These are phyloP conservation scores for Coemansia guatemalensis DNA, from an alignment of 192 early-diverging fungal genomes.

Conservation along the genomic window DNA sequence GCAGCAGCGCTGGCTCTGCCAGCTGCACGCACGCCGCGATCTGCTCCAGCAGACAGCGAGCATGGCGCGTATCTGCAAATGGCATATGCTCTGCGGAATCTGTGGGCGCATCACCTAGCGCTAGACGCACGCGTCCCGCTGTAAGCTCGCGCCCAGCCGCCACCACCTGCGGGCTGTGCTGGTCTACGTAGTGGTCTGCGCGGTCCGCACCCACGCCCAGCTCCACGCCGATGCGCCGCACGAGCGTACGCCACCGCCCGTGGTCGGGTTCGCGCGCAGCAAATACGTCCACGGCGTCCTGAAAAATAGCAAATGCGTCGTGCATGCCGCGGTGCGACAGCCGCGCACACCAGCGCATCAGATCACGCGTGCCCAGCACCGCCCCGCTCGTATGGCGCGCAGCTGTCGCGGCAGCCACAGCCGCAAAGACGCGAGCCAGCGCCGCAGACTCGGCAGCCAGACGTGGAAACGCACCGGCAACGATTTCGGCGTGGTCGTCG, in stretches of 20 bases:
- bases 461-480: slow-evolving; percentile 31
- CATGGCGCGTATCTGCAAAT: slow-evolving; percentile 88
- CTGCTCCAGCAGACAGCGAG: slow-evolving; percentile 79
- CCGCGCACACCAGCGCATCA: slow-evolving; percentile 90
- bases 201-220: slow-evolving; percentile 68
- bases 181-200: slow-evolving; percentile 67
- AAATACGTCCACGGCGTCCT: slow-evolving; percentile 88
- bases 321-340: slow-evolving; percentile 46
- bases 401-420: slow-evolving; percentile 35
- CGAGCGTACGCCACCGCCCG: slow-evolving; percentile 60
- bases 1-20: slow-evolving; percentile 83
- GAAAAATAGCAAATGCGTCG: slow-evolving; percentile 57
- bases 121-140: slow-evolving; percentile 28
- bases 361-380: slow-evolving; percentile 78
- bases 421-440: slow-evolving; percentile 58
- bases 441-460: slow-evolving; percentile 58
- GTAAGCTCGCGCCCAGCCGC: slow-evolving; percentile 27
- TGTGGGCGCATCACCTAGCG: not conserved
- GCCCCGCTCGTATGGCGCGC: slow-evolving; percentile 46
- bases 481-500: slow-evolving; percentile 24
- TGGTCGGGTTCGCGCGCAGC: slow-evolving; percentile 76
- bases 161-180: slow-evolving; percentile 64
- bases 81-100: slow-evolving; percentile 42
- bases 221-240: slow-evolving; percentile 64
- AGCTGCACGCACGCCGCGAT: slow-evolving; percentile 79